These are phyloP conservation scores for Arthrocladium fulminans DNA, from an alignment of 2,329 filamentous ascomycete genomes.

Conservation along the genomic window DNA sequence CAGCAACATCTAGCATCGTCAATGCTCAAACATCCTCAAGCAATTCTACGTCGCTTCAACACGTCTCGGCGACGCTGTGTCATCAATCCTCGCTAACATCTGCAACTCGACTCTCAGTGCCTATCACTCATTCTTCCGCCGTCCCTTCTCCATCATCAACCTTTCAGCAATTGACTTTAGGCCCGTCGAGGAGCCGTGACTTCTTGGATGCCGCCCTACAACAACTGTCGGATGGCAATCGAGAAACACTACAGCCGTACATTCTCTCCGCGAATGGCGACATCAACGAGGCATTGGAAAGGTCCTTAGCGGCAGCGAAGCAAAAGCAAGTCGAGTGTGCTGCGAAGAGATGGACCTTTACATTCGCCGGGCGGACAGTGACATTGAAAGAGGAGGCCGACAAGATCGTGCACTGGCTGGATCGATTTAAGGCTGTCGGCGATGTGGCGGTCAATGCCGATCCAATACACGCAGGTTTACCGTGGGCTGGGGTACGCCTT, in stretches of 20 bases:
- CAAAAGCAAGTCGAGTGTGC: slow-evolving; percentile 24
- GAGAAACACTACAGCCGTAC: not conserved
- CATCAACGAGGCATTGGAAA: slow-evolving; percentile 29
- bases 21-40: not conserved
- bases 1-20: not conserved
- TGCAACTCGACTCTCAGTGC: not conserved
- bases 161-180: not conserved
- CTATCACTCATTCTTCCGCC: not conserved
- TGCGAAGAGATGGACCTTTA: slow-evolving; percentile 1
- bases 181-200: not conserved
- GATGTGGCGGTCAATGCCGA: not conserved
- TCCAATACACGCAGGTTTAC: not conserved
- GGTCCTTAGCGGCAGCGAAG: slow-evolving; percentile 29
- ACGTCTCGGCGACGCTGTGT: not conserved
- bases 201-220: not conserved
- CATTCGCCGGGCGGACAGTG: not conserved
- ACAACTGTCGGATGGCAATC: not conserved
- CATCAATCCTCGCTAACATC: not conserved
- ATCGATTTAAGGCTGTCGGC: not conserved
- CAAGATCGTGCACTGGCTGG: not conserved
- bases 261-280: slow-evolving; percentile 23
- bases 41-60: not conserved
- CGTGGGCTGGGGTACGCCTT: not conserved
- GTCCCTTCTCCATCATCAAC: not conserved
- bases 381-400: not conserved